Evolutionary conservation across 2,329 filamentous ascomycete species (phyloP).

Genomic region (Paraphaeosphaeria sporulosa): DNA sequence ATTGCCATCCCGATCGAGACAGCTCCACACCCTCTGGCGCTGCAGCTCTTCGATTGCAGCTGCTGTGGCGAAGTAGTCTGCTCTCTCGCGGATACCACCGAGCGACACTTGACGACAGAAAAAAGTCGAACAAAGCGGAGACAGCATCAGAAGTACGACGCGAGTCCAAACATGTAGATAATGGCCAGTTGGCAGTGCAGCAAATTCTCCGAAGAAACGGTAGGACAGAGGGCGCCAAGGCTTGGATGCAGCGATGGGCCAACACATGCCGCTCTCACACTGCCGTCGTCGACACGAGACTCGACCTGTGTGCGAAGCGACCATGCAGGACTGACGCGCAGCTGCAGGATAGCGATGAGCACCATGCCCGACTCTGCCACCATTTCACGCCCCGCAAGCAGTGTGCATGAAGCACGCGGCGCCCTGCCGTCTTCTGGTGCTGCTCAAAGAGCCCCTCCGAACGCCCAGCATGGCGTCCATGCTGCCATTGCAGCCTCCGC

Average conservation of each 20-base stretch:
- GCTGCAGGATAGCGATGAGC: conserved; percentile 41
- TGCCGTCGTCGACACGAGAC: conserved; percentile 41
- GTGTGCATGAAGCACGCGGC: conserved; percentile 31
- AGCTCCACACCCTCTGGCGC: conserved; percentile 21
- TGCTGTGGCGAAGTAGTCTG: background rate
- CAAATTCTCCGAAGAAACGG: conserved; percentile 35
- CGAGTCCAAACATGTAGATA: conserved; percentile 21
- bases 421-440: conserved; percentile 5
- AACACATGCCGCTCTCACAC: conserved; percentile 45
- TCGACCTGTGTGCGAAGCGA: conserved; percentile 41
- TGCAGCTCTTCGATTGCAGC: conserved; percentile 14
- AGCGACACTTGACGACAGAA: background rate
- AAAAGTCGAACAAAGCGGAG: background rate
- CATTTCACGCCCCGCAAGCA: conserved; percentile 34
- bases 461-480: conserved; percentile 21
- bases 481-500: conserved; percentile 23
- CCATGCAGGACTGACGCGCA: conserved; percentile 47
- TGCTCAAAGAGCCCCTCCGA: conserved; percentile 14
- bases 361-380: conserved; percentile 42
- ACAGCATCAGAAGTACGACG: conserved; percentile 18
- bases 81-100: background rate
- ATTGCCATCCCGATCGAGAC: conserved; percentile 17
- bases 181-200: conserved; percentile 25
- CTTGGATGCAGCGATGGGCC: conserved; percentile 20
- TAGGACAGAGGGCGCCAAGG: conserved; percentile 35